A percentile compares a stretch with the other conserved stretches of the same genome.
These are phyloP conservation scores for Onygenales sp. DNA, from an alignment of 2,329 filamentous ascomycete species.

Conservation along the genomic window DNA sequence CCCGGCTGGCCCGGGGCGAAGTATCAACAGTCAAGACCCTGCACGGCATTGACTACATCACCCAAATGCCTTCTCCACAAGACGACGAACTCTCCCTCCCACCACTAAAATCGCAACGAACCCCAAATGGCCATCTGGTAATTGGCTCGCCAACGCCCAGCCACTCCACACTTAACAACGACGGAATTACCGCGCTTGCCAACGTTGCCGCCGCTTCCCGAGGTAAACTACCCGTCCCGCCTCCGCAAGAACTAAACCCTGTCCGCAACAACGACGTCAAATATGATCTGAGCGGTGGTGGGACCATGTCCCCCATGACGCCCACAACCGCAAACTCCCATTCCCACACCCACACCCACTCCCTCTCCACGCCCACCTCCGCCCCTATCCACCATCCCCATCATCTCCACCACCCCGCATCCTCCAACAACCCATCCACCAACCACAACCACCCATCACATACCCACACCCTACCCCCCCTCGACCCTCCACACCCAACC, in stretches of 20 bases:
- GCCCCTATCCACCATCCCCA: background rate
- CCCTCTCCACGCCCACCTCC: background rate
- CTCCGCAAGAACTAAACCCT: background rate
- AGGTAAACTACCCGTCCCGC: conserved; percentile 1
- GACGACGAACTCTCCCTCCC: conserved; percentile 9
- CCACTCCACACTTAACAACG: background rate
- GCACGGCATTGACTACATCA: conserved; percentile 12
- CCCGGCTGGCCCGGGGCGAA: background rate
- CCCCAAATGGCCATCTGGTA: background rate
- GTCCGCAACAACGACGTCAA: conserved; percentile 3
- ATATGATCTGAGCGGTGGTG: conserved; percentile 3
- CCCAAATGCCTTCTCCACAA: conserved; percentile 9
- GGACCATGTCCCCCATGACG: background rate
- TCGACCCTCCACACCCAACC: background rate
- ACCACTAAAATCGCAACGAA: conserved; percentile 8
- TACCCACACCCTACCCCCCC: background rate
- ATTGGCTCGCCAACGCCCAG: conserved; percentile 2
- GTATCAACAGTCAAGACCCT: conserved; percentile 7
- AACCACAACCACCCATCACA: background rate
- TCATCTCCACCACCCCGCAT: background rate
- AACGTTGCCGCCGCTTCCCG: conserved; percentile 2
- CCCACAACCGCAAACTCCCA: conserved; percentile 1
- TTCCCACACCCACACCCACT: conserved; percentile 1
- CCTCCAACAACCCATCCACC: background rate
- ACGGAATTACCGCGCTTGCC: conserved; percentile 6